Base-by-base conservation (phyloP, 495 filamentous ascomycete genomes). In the Penicillium cosmopolitanum region DNA sequence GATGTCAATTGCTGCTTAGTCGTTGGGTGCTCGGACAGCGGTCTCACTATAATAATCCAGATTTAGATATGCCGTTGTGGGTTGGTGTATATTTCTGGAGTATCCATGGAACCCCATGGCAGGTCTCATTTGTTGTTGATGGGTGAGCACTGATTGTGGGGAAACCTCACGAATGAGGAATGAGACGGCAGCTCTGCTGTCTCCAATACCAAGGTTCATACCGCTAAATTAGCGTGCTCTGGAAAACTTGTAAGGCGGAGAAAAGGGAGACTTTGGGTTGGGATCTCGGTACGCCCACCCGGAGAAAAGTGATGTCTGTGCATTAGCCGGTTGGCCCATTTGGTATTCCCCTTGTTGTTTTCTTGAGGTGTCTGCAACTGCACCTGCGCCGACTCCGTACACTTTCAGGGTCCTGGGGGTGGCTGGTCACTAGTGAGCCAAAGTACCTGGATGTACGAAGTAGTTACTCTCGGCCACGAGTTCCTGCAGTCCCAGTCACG, bases 111-210 rank as follows among this genome's bases (percentile, higher is more conserved):
- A 48, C 21, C 42, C 46, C 23, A 52, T 36, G 53, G 60, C 58
- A 50, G 55, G 55, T 56, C 53, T 66, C 59, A 62, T 60, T 55
- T 54, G 55, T 58, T 54, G 52, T 58, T 43, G 16, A 34, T 48
- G 50, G 42, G 33, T 40, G 48, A 44, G 28, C 35, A 11, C 33
- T 57, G 25, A 38, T 13, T 64, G 66, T 64, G 65, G 68, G 66
- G 66, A 68, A 70, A 68, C 63, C 56, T 64, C 61, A 46, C 65
- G 61, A 70, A 68, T 70, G 38, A 60, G 12, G 67, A 43, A 15
- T 40, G 13, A 42, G 35, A 38, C 43, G 38, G 51, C 16, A 57
- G 43, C 33, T 13, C 43, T 53, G 35, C 53, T 28, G 34, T 34
- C 33, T 43, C 42, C 18, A 40, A 51, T 55, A 50, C 62, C 46